phyloP scores from a whole-genome alignment of 2,329 filamentous ascomycete species.

The Corinectria fuckeliana region DNA sequence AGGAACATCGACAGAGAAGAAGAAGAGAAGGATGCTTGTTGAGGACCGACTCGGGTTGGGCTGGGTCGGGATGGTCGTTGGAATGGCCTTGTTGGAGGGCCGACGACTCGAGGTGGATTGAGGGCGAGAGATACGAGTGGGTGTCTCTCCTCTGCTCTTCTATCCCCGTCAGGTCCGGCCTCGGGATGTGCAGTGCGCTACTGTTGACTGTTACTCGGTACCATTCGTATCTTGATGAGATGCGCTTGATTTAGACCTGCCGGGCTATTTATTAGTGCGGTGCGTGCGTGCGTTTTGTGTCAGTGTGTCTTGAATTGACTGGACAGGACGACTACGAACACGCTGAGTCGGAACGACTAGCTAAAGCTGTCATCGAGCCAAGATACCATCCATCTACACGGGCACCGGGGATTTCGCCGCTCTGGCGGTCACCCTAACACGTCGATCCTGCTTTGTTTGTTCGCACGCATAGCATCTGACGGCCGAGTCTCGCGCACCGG shows the following conservation, averaged over 20 bases:
- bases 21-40: slow-evolving; percentile 14
- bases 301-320: neutral
- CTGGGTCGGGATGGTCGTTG: slow-evolving; percentile 9
- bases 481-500: neutral
- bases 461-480: neutral
- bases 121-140: slow-evolving; percentile 13
- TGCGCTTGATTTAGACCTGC: neutral
- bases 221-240: slow-evolving; percentile 3
- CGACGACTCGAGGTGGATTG: slow-evolving; percentile 18
- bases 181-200: neutral
- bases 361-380: slow-evolving; percentile 10
- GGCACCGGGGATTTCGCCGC: neutral
- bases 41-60: slow-evolving; percentile 8
- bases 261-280: too few relatives aligned
- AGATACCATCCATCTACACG: neutral
- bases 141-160: neutral
- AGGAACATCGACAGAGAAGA: neutral
- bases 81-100: slow-evolving; percentile 1
- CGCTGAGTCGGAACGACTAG: slow-evolving; percentile 1
- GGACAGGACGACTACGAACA: slow-evolving; percentile 10
- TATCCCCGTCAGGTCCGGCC: neutral
- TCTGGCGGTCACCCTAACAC: neutral
- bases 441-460: neutral
- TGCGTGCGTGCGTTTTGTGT: neutral
- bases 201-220: neutral